Percentiles rank a stretch among this genome's conserved stretches.
Evolutionary conservation across 345 rosid species (phyloP).

Genomic region (Salix brachista): DNA sequence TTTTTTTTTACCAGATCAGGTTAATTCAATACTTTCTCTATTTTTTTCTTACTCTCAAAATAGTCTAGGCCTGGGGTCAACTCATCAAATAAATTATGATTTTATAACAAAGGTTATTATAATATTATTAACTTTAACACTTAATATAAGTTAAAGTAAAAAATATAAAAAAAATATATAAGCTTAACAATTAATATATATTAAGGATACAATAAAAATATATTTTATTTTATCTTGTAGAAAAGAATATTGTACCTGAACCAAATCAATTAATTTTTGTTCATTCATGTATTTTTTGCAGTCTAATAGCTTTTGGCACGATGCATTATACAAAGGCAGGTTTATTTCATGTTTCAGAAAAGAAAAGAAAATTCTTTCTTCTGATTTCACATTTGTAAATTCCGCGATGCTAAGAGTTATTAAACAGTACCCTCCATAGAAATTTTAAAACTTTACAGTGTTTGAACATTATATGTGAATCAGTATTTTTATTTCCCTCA

Average conservation of each 20-base stretch:
- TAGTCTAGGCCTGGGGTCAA: no score
- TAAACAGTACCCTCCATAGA: not conserved
- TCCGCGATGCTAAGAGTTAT: not conserved
- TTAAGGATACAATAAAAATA: no score
- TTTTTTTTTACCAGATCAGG: no score
- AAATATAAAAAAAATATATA: no score
- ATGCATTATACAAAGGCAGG: not conserved
- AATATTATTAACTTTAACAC: no score
- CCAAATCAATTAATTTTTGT: not conserved
- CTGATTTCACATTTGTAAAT: not conserved
- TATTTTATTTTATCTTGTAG: no score
- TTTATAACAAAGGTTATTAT: no score
- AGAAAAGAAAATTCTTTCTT: not conserved
- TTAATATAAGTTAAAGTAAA: no score
- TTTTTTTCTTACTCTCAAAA: no score
- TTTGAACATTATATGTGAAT: not conserved
- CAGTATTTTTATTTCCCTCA: not conserved
- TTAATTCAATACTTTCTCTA: rapidly evolving
- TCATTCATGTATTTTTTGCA: not conserved
- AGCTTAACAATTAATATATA: no score
- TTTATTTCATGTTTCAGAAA: not conserved
- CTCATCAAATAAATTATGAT: no score
- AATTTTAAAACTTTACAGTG: not conserved
- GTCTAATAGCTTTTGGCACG: not conserved
- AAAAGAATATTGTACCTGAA: slow-evolving; percentile 72